Conservation (phyloP, 305 asterid species). For the Monarda citriodora region DNA sequence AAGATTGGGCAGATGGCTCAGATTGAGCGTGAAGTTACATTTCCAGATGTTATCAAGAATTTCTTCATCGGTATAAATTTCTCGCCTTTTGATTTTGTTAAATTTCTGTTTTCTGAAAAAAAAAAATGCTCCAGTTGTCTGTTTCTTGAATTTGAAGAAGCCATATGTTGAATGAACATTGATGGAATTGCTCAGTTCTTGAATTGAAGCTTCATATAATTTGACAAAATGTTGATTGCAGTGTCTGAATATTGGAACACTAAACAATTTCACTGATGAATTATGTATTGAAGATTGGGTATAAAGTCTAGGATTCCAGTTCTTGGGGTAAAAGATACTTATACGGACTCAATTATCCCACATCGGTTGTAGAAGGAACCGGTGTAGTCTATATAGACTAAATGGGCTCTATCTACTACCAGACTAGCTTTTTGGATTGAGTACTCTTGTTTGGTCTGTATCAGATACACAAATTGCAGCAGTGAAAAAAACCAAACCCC, state of each 20-base stretch:
- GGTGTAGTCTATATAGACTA: no score
- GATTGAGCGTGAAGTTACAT: slow-evolving; percentile 30
- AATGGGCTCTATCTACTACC: no score
- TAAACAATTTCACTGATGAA: no score
- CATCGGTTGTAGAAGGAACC: no score
- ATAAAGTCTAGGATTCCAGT: no score
- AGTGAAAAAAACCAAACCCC: no score
- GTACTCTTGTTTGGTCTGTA: no score
- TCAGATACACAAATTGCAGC: no score
- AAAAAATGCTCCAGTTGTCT: neutral
- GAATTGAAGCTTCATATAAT: neutral
- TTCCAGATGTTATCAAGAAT: slow-evolving; percentile 24
- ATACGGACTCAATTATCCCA: no score
- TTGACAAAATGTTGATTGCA: neutral
- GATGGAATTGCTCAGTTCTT: slow-evolving; percentile 1
- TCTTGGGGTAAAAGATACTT: no score
- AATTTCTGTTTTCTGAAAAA: neutral
- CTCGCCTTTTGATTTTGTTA: neutral
- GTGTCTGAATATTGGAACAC: neutral
- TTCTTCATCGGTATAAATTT: slow-evolving; percentile 28
- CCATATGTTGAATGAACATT: slow-evolving; percentile 4
- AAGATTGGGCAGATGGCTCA: slow-evolving; percentile 41
- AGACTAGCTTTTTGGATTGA: no score
- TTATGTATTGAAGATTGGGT: no score
- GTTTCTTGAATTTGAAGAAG: neutral